phyloP scores from a whole-genome alignment of 163 green algal genomes.

The Volvox carteri region DNA sequence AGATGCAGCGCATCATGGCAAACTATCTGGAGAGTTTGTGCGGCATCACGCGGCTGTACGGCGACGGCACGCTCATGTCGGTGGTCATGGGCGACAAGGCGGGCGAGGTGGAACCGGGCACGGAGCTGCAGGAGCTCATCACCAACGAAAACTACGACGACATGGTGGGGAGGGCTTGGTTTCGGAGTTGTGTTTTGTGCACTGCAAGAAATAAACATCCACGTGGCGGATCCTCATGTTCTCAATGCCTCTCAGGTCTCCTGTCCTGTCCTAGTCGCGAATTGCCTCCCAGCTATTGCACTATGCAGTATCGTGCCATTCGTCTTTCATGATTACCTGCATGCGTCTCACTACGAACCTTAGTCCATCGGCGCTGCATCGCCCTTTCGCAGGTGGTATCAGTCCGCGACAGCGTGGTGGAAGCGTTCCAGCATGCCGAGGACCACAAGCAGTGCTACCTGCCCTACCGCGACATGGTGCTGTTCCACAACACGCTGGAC shows the following conservation, averaged over 20 bases:
- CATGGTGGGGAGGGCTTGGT: too few species aligned
- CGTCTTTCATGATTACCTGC: background rate
- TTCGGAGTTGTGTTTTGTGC: too few species aligned
- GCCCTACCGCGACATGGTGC: conserved; percentile 72
- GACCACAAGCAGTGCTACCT: conserved; percentile 74
- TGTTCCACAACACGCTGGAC: conserved; percentile 72
- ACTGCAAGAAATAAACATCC: too few species aligned
- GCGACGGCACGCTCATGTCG: conserved; percentile 67
- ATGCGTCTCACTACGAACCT: background rate
- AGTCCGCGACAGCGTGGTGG: conserved; percentile 69
- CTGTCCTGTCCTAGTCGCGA: too few species aligned
- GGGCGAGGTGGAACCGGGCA: conserved; percentile 69
- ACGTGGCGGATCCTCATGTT: too few species aligned
- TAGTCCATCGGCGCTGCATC: background rate
- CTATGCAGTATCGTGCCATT: too few species aligned
- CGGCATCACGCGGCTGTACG: conserved; percentile 73
- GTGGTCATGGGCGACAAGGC: conserved; percentile 73
- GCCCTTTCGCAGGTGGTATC: conserved; percentile 51
- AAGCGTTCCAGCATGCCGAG: conserved; percentile 73
- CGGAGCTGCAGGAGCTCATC: conserved; percentile 81
- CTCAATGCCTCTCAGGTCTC: too few species aligned
- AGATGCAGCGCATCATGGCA: conserved; percentile 60
- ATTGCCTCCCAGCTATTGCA: too few species aligned
- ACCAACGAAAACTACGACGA: conserved; percentile 70
- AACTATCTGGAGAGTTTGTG: conserved; percentile 71